These are phyloP conservation scores for Xylaria sp. DNA, from an alignment of 2,329 filamentous ascomycete species.

Conservation along the genomic window DNA sequence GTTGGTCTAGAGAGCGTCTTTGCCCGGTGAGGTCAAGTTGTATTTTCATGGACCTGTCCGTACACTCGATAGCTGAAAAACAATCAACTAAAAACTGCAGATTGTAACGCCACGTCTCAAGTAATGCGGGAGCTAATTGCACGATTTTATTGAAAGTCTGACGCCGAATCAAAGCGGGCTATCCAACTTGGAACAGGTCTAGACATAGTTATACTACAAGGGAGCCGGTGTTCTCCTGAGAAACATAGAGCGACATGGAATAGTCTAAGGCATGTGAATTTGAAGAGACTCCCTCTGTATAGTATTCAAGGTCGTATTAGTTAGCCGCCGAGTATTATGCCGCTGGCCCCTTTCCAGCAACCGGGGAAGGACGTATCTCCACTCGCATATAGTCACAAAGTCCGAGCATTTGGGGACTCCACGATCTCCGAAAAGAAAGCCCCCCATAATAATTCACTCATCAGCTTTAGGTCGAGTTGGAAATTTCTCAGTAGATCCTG, in stretches of 20 bases:
- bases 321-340: constrained; percentile 11
- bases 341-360: constrained; percentile 25
- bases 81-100: background rate
- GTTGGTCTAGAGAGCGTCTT: background rate
- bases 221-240: background rate
- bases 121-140: background rate
- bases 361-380: constrained; percentile 14
- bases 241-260: background rate
- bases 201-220: background rate
- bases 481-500: background rate
- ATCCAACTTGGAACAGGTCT: background rate
- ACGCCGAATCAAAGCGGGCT: background rate
- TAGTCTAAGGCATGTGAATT: constrained; percentile 1
- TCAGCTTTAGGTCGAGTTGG: constrained; percentile 20
- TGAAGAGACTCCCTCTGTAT: background rate
- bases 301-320: constrained; percentile 12
- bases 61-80: constrained; percentile 12
- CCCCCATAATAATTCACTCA: constrained; percentile 15
- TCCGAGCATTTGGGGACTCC: constrained; percentile 13
- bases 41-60: background rate
- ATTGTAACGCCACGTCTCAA: constrained; percentile 1
- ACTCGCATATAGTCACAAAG: background rate
- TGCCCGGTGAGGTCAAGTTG: background rate
- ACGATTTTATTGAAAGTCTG: background rate
- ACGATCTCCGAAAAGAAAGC: background rate